Evolutionary conservation across 2,329 filamentous ascomycete species (phyloP).

Genomic region (Curvularia sp.): DNA sequence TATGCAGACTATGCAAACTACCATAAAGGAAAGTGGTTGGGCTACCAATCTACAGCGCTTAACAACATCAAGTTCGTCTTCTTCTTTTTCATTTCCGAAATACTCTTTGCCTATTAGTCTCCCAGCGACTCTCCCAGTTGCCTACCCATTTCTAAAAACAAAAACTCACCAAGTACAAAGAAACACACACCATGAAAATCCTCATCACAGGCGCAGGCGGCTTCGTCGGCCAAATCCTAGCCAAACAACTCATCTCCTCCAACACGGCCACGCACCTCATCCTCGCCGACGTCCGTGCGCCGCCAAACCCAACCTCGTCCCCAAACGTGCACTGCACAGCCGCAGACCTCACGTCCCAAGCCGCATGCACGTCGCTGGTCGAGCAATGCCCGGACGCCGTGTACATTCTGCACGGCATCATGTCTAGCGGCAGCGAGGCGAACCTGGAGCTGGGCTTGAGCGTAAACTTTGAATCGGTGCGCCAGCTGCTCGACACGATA

Average conservation of each 20-base stretch:
- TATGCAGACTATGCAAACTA: constrained; percentile 5
- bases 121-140: no score
- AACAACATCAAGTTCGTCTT: not conserved
- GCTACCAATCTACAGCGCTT: not conserved
- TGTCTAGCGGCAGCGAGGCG: constrained; percentile 69
- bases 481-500: constrained; percentile 62
- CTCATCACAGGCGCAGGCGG: constrained; percentile 71
- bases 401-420: constrained; percentile 72
- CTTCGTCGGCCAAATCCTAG: constrained; percentile 69
- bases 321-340: constrained; percentile 58
- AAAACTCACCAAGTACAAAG: not conserved
- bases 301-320: constrained; percentile 53
- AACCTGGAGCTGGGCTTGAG: constrained; percentile 66
- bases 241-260: constrained; percentile 62
- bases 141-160: not conserved
- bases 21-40: constrained; percentile 4
- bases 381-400: constrained; percentile 43
- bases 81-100: not conserved
- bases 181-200: constrained; percentile 49
- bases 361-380: constrained; percentile 36
- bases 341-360: constrained; percentile 60
- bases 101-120: not conserved
- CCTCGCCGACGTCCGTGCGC: constrained; percentile 65
- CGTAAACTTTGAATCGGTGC: constrained; percentile 68
- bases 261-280: constrained; percentile 57